Base-by-base conservation (phyloP, 345 rosid species). In the Ceriops decandra region DNA sequence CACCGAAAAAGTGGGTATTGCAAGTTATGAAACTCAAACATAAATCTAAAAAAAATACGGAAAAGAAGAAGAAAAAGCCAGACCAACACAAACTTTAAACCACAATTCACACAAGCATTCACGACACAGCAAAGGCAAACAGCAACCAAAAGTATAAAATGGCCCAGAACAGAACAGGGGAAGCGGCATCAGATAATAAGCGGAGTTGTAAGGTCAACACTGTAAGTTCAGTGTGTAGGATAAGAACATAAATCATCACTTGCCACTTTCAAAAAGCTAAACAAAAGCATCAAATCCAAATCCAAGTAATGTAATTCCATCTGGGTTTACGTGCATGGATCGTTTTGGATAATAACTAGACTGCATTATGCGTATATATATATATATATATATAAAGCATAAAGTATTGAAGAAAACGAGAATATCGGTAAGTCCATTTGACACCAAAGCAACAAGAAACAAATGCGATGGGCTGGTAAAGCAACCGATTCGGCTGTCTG, bases 391-490 rank as follows among this genome's bases (percentile, higher is more conserved):
- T n/a, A 28, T 36, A 49, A 1, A 33, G 17, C 13, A n/a, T 9
- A 0, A 0, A 11, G 7, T 21, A 11, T 15, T 2, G 8, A 30
- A 35, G 2, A 1, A 19, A 52, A 56, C 26, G 21, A 21, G 24
- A 66, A 66, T 85, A 22, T 88, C 28, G 87, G 82, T 54, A 58
- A 75, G 82, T 79, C 79, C 82, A 85, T 87, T 87, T 82, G 88
- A 85, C 85, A 5, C 83, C 84, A 85, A 60, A 28, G 85, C 88
- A 75, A 80, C 24, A 30, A 60, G 49, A 20, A 42, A 10, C 24
- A 56, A 52, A 60, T 67, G 85, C 86, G 56, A 79, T 77, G 87
- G 78, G 88, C 83, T 87, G 90, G 88, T 84, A 87, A 84, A 88
- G 77, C 74, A 66, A 81, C 87, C 88, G 32, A 61, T 7, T 51